phyloP scores from a whole-genome alignment of 1,284 basidiomycete genomes.

The Heterobasidion irregulare region DNA sequence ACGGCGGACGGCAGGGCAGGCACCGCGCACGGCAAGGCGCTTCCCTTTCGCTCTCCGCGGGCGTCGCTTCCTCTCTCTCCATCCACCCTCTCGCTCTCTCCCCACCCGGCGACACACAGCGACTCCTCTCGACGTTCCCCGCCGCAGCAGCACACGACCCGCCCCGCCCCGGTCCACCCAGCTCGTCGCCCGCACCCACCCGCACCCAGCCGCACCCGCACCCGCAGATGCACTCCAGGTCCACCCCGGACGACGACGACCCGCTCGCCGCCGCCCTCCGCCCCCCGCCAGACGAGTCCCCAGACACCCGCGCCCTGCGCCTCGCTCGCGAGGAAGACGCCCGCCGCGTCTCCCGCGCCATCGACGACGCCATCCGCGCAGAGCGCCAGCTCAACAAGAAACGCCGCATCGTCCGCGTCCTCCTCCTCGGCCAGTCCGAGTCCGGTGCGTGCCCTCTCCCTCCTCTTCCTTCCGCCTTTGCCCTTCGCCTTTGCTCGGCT shows the following conservation, averaged over 20 bases:
- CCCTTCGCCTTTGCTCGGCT: not conserved
- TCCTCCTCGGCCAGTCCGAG: constrained; percentile 68
- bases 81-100: too few relatives aligned
- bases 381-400: constrained; percentile 49
- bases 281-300: constrained; percentile 48
- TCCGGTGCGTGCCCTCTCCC: constrained; percentile 41
- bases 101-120: too few relatives aligned
- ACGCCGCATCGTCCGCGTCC: constrained; percentile 50
- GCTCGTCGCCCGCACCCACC: too few relatives aligned
- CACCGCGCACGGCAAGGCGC: too few relatives aligned
- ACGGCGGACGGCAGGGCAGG: too few relatives aligned
- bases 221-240: constrained; percentile 5
- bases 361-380: constrained; percentile 53
- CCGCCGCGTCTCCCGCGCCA: constrained; percentile 42
- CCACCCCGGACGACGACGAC: constrained; percentile 7
- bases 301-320: constrained; percentile 38
- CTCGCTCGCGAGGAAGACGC: constrained; percentile 50
- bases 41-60: too few relatives aligned
- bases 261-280: constrained; percentile 29
- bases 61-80: too few relatives aligned
- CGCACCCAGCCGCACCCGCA: not conserved
- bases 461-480: not conserved
- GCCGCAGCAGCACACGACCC: too few relatives aligned
- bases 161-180: too few relatives aligned
- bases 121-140: too few relatives aligned